phyloP scores from a whole-genome alignment of 176 grass and related monocot genomes.

The Otatea glauca region DNA sequence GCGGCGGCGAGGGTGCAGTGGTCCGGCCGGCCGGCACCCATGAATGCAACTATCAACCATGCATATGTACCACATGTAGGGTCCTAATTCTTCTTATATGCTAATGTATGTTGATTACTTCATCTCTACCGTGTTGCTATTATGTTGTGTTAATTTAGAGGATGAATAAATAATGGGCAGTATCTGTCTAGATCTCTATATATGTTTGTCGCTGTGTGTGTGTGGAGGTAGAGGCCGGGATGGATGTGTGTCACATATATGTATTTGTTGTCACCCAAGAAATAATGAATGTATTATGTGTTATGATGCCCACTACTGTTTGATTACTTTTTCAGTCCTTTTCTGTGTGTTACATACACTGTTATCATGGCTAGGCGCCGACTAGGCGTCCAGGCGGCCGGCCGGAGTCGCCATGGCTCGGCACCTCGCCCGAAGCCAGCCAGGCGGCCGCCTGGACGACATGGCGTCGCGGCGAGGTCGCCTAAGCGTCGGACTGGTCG shows the following conservation, averaged over 20 bases:
- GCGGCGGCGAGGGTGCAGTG: background rate
- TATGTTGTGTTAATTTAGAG: background rate
- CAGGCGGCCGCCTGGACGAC: no score
- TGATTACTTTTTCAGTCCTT: no score
- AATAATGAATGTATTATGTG: constrained; percentile 25
- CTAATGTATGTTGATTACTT: constrained; percentile 46
- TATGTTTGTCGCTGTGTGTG: background rate
- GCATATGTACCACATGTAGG: background rate
- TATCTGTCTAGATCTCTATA: background rate
- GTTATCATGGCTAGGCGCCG: no score
- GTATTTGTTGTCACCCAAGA: background rate
- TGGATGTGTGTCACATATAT: constrained; percentile 24
- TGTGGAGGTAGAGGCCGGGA: no score
- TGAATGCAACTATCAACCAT: constrained; percentile 2
- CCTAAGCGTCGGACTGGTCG: no score
- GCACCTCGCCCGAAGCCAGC: no score
- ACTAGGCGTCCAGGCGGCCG: no score
- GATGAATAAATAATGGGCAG: background rate
- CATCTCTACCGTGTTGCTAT: background rate
- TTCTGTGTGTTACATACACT: background rate
- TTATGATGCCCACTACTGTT: background rate
- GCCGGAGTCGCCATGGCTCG: no score
- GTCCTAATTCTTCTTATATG: constrained; percentile 14
- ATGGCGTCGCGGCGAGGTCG: no score
- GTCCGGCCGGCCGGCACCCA: background rate